Percentiles rank a stretch among this genome's conserved stretches.
phyloP scores from a whole-genome alignment of 2,329 filamentous ascomycete species.

The Aspergillus sclerotialis region DNA sequence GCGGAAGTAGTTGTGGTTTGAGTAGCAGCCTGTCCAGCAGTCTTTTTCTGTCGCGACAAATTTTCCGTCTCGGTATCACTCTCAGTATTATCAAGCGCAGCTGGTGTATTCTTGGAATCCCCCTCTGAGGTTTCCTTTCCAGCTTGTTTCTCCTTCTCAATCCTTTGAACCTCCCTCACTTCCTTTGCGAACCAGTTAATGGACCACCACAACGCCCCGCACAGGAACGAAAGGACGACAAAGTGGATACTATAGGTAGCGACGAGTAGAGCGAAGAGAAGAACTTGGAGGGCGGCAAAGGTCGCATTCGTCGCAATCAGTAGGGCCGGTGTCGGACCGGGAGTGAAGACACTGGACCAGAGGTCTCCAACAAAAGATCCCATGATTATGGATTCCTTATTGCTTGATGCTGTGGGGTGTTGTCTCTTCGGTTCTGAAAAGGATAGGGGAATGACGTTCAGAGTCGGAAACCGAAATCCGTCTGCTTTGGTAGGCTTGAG shows the following conservation, averaged over 20 bases:
- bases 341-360: conserved; percentile 89
- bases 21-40: conserved; percentile 6
- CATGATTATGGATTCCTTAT: conserved; percentile 22
- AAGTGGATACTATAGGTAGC: conserved; percentile 88
- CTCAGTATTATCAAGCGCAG: conserved; percentile 31
- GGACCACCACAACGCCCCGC: conserved; percentile 77
- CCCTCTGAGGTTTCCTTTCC: conserved; percentile 21
- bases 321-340: conserved; percentile 80
- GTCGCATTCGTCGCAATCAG: conserved; percentile 83
- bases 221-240: conserved; percentile 69
- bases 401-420: neutral
- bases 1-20: conserved; percentile 14
- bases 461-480: conserved; percentile 18
- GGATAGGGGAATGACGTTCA: neutral
- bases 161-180: conserved; percentile 45
- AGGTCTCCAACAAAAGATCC: conserved; percentile 62
- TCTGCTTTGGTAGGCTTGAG: too few species aligned
- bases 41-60: conserved; percentile 14
- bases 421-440: conserved; percentile 2
- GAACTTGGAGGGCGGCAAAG: conserved; percentile 75
- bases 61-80: conserved; percentile 41
- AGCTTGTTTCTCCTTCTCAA: conserved; percentile 40
- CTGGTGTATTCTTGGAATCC: conserved; percentile 21
- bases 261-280: conserved; percentile 68
- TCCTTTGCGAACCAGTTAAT: conserved; percentile 95